Percentiles rank a stretch among this genome's conserved stretches.
phyloP scores from a whole-genome alignment of 2,329 filamentous ascomycete species.

The Aspergillus glaucus region DNA sequence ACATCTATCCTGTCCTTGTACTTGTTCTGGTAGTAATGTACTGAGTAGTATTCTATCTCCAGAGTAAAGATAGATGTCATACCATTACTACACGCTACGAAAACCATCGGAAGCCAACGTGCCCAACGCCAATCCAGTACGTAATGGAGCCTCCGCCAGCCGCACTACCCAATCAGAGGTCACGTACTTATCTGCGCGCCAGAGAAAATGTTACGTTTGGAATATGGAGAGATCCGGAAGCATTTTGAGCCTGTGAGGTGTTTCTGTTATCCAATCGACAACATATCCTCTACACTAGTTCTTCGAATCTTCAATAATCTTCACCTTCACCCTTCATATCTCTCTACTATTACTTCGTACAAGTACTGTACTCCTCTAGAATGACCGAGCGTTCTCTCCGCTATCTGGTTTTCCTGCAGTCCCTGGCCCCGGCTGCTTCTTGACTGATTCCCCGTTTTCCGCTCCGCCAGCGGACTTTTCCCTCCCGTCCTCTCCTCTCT shows the following conservation, averaged over 20 bases:
- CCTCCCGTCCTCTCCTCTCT: background rate
- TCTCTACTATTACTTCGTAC: background rate
- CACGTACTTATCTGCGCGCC: background rate
- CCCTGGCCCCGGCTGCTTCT: constrained; percentile 11
- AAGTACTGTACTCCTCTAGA: constrained; percentile 5
- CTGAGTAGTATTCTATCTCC: too few relatives aligned
- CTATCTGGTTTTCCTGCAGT: constrained; percentile 24
- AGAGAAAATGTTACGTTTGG: constrained; percentile 25
- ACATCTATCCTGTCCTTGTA: too few relatives aligned
- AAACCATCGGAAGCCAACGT: background rate
- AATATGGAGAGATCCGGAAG: constrained; percentile 12
- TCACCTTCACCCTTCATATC: too few relatives aligned
- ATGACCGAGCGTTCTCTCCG: constrained; percentile 26
- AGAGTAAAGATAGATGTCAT: background rate
- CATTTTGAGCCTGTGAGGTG: constrained; percentile 7
- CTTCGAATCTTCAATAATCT: too few relatives aligned
- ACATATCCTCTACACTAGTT: background rate
- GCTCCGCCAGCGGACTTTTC: background rate
- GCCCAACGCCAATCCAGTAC: constrained; percentile 15
- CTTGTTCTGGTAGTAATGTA: background rate
- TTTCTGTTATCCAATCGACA: constrained; percentile 8
- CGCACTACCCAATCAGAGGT: constrained; percentile 23
- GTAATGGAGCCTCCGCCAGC: constrained; percentile 24
- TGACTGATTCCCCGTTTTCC: background rate
- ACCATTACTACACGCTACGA: background rate